Evolutionary conservation across 139 green algal species (phyloP), one percentile per base, ranked within the genome.

Genomic region (Zygnema cylindricum): DNA sequence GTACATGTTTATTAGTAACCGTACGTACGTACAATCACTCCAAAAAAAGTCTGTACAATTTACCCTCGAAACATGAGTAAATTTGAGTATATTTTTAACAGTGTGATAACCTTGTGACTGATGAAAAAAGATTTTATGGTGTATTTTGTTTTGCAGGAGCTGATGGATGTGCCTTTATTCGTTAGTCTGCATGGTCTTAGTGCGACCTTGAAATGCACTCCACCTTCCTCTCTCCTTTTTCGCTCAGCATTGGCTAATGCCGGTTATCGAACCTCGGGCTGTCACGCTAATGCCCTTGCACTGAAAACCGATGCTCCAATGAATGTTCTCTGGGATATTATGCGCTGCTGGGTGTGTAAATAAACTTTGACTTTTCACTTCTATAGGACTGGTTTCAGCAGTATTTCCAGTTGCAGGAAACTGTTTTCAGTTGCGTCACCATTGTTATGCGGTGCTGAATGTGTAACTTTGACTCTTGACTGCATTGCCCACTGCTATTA

Each of bases 251-350:
- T 99, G 0, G 93, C 98, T 79, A 98, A 94, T 71, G 92, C 92
- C 73, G 93, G 94, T 35, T 95, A 93, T 93, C 93, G 95, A 11
- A 95, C 98, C 36, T 97, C 94, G 0, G 82, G 81, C 11, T 96
- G 94, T 30, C 97, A 99, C 91, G 93, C 93, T 71, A 98, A 96
- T 69, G 95, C 96, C 1, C 92, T 98, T 49, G 97, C 94, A 1
- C 32, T 99, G 11, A 99, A 99, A 88, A 99, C 97, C 0, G 95
- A 99, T 81, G 97, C 97, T 21, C 97, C 97, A 1, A 92, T 92
- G 43, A 35, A 86, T 0, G 95, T 97, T 0, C 69, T 98, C 2
- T 97, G 96, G 96, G 96, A 98, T 69, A 93, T 95, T 43, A 91
- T 95, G 89, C 91, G 96, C 25, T 95, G 91, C 90, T 99, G 97